Conservation (phyloP, 441 rosid species). For the Viola pubescens region DNA sequence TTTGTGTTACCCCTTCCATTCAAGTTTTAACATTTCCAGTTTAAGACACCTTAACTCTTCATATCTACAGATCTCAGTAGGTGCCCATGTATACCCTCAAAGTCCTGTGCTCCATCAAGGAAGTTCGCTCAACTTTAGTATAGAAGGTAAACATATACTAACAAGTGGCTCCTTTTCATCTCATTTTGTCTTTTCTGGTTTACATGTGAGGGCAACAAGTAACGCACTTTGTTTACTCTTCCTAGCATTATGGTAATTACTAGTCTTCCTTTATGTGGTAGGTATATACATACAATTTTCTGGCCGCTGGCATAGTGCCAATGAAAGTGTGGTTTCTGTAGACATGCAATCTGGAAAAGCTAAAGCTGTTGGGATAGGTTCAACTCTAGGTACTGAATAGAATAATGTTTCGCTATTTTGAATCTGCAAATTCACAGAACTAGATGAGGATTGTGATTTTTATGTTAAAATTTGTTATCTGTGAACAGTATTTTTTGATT, state of each 20-base stretch:
- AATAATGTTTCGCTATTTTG: slow-evolving; percentile 7
- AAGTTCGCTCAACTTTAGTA: slow-evolving; percentile 39
- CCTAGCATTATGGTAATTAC: neutral
- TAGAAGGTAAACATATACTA: slow-evolving; percentile 38
- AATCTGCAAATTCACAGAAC: slow-evolving; percentile 8
- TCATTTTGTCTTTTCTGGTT: neutral
- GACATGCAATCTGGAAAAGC: slow-evolving; percentile 62
- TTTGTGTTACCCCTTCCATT: neutral
- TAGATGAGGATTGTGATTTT: neutral
- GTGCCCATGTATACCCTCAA: slow-evolving; percentile 69
- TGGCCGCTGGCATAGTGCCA: slow-evolving; percentile 68
- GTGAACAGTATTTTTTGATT: slow-evolving; percentile 61
- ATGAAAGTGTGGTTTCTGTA: slow-evolving; percentile 50
- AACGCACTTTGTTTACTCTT: neutral
- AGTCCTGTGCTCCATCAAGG: slow-evolving; percentile 60
- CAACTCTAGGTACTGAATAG: slow-evolving; percentile 47
- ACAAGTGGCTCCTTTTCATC: neutral
- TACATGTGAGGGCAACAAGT: slow-evolving; percentile 2
- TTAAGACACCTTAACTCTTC: slow-evolving; percentile 11
- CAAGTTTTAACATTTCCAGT: slow-evolving; percentile 8
- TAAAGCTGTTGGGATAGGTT: slow-evolving; percentile 65
- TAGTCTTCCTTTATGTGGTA: slow-evolving; percentile 17
- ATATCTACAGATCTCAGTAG: slow-evolving; percentile 73
- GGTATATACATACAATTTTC: slow-evolving; percentile 48
- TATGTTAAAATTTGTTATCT: slow-evolving; percentile 17